Base-by-base conservation (phyloP, 805 yeast genomes). In the Lachancea meyersii region DNA sequence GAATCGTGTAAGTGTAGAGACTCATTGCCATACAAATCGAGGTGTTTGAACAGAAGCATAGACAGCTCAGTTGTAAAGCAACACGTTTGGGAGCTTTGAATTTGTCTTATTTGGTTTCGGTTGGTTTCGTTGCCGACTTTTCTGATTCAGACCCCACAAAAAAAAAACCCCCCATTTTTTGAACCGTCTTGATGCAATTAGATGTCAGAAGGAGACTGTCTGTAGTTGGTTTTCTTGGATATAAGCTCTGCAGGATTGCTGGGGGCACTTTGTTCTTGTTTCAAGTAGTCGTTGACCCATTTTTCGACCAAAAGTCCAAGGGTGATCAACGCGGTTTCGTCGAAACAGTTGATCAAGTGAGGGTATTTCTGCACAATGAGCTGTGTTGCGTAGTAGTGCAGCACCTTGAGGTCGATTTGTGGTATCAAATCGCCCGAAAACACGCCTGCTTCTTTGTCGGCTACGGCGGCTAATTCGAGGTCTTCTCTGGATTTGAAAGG, bases 341-440 rank as follows among this genome's bases (percentile, higher is more conserved):
- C 72, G 40, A 68, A 58, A 11, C 50, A 30, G 7, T 52, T 45
- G 2, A 44, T 34, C 30, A 57, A 45, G 16, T 55, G 57, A 1
- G 67, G 65, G 32, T 60, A 62, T 38, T 50, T 51, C 35, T 49
- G 54, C 8, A 61, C 40, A 35, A 58, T 52, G 31, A 58, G 37
- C 41, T 62, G 64, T 0, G 64, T 55, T 0, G 60, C 54, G 45
- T 61, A 68, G 48, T 68, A 68, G 43, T 67, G 70, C 19, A 68
- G 31, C 3, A 61, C 65, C 13, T 57, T 52, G 23, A 68, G 57
- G 51, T 62, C 67, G 2, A 62, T 50, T 2, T 48, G 26, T 3
- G 65, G 65, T 16, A 58, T 42, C 27, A 58, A 30, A 9, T 52
- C 58, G 2, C 60, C 64, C n/a, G 50, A 47, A 33, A 51, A 57